phyloP scores from a whole-genome alignment of 108 stramenopile species.

The Nannochloropsis gaditana region DNA sequence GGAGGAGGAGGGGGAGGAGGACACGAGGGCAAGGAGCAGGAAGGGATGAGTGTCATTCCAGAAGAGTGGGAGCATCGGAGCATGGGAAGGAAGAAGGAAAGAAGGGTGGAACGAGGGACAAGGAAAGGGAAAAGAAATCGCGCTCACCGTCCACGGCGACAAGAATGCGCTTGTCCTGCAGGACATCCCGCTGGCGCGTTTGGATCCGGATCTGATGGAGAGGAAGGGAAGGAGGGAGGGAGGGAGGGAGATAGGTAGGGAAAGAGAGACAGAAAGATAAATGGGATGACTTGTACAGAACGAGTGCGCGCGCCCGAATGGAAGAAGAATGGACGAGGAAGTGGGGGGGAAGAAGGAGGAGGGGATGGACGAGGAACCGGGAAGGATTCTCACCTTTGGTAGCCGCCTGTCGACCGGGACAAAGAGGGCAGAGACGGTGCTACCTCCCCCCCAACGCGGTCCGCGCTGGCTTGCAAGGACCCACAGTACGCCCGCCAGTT shows the following conservation, averaged over 20 bases:
- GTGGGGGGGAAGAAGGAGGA: neutral
- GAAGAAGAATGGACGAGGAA: neutral
- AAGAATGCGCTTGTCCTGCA: constrained; percentile 57
- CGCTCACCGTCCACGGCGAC: constrained; percentile 71
- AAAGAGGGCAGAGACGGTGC: constrained; percentile 35
- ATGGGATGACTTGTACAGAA: neutral
- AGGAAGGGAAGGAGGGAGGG: neutral
- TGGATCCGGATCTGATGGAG: constrained; percentile 37
- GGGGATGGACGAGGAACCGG: neutral
- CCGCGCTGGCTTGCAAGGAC: constrained; percentile 62
- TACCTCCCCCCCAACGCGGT: constrained; percentile 53
- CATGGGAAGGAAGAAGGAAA: constrained; percentile 24
- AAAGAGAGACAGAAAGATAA: neutral
- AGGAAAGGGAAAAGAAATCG: constrained; percentile 68
- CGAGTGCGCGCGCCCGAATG: no score
- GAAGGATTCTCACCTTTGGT: constrained; percentile 18
- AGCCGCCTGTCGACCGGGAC: constrained; percentile 35
- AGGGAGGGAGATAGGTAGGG: neutral
- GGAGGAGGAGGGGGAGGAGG: constrained; percentile 36
- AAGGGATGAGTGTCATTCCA: constrained; percentile 21
- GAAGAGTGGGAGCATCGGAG: neutral
- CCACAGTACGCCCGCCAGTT: constrained; percentile 61
- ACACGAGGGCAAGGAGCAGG: constrained; percentile 68
- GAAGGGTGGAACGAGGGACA: constrained; percentile 70
- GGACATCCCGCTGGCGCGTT: constrained; percentile 40